Conservation (phyloP, 2,329 filamentous ascomycete species). For the Tolypocladium inflatum region DNA sequence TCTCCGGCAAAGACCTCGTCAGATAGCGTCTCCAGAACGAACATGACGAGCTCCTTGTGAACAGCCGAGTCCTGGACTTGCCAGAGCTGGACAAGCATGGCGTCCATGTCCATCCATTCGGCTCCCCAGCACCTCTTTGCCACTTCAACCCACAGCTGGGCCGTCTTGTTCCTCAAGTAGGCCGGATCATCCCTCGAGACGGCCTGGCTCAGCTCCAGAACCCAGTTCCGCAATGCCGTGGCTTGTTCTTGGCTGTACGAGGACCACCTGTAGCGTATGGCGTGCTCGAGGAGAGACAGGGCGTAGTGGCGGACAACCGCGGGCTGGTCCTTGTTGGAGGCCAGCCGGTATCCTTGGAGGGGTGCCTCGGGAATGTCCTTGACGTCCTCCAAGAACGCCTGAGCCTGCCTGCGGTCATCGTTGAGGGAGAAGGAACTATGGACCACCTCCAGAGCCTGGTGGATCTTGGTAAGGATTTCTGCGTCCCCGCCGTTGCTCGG, state of each 20-base stretch:
- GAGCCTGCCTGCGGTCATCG: conserved; percentile 70
- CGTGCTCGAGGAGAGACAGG: conserved; percentile 81
- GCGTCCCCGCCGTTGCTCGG: conserved; percentile 27
- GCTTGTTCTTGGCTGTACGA: conserved; percentile 62
- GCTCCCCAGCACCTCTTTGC: conserved; percentile 89
- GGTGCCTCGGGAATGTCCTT: conserved; percentile 74
- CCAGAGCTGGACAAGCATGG: conserved; percentile 75
- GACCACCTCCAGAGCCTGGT: conserved; percentile 78
- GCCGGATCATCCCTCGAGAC: conserved; percentile 63
- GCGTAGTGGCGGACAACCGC: conserved; percentile 88
- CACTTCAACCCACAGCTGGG: conserved; percentile 88
- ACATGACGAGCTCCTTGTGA: conserved; percentile 78
- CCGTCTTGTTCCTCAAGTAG: conserved; percentile 88
- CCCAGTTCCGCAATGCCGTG: conserved; percentile 60
- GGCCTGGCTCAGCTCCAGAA: conserved; percentile 67
- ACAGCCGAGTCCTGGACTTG: conserved; percentile 51
- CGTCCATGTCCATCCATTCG: conserved; percentile 93
- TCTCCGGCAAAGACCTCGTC: conserved; percentile 92
- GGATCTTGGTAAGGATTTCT: conserved; percentile 56
- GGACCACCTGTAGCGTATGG: conserved; percentile 76
- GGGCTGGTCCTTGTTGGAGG: conserved; percentile 63
- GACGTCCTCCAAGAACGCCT: conserved; percentile 75
- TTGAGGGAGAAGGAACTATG: conserved; percentile 77
- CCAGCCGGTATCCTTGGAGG: conserved; percentile 75
- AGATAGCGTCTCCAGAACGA: conserved; percentile 81